phyloP scores from a whole-genome alignment of 257 asterid genomes.

The Linaria vulgaris region DNA sequence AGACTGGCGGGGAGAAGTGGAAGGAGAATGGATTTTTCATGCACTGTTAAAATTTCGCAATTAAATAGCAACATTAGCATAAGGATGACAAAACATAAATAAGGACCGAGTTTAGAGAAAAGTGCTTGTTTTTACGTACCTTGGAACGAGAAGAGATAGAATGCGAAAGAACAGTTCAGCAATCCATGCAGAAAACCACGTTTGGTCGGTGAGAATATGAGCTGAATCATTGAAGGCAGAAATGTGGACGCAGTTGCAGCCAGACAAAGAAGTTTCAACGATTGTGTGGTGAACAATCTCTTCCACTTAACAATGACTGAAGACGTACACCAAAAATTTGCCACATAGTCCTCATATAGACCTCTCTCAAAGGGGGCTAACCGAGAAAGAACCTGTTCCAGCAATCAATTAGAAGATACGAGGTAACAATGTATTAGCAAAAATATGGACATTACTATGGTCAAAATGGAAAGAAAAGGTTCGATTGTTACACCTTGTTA shows the following conservation, averaged over 20 bases:
- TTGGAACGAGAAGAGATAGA: slow-evolving; percentile 95
- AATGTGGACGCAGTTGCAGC: slow-evolving; percentile 72
- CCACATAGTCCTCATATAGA: slow-evolving; percentile 94
- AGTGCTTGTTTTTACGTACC: slow-evolving; percentile 45
- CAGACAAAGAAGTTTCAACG: slow-evolving; percentile 66
- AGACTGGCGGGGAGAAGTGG: slow-evolving; percentile 96
- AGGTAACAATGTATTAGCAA: slow-evolving; percentile 18
- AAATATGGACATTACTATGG: background rate
- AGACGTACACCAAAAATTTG: slow-evolving; percentile 94
- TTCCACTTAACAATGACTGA: slow-evolving; percentile 87
- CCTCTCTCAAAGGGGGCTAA: slow-evolving; percentile 98
- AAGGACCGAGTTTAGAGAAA: slow-evolving; percentile 13
- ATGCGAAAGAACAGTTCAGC: slow-evolving; percentile 77
- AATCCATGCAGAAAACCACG: slow-evolving; percentile 72
- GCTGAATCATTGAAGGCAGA: slow-evolving; percentile 81
- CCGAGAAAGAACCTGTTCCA: slow-evolving; percentile 86
- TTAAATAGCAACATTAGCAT: slow-evolving; percentile 21
- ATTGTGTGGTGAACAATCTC: slow-evolving; percentile 70
- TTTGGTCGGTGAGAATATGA: slow-evolving; percentile 63
- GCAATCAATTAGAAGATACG: slow-evolving; percentile 29
- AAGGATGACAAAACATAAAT: background rate
- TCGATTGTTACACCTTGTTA: no score
- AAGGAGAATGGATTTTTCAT: slow-evolving; percentile 88
- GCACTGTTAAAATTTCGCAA: slow-evolving; percentile 51
- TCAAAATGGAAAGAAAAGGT: no score